A percentile compares a stretch with the other conserved stretches of the same genome.
Conservation (phyloP, 2,329 filamentous ascomycete species). For the Nemania serpens region DNA sequence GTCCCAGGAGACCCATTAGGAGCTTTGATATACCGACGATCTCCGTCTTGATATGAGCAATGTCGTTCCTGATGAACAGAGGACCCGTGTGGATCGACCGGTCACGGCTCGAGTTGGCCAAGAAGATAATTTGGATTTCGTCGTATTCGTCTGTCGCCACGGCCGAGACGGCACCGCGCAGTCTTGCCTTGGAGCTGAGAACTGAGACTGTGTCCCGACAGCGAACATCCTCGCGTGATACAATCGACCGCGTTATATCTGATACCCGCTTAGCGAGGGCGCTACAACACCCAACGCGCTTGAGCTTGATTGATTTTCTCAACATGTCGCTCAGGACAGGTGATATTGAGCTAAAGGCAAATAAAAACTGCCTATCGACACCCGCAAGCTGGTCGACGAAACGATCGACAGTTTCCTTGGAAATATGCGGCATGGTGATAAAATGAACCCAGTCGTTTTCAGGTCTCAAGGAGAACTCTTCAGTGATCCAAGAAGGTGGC, state of each 20-base stretch:
- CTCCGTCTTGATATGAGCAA: background rate
- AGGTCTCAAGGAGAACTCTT: conserved; percentile 20
- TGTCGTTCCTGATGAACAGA: background rate
- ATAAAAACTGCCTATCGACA: background rate
- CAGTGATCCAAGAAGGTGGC: conserved; percentile 16
- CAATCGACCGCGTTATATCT: background rate
- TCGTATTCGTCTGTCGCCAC: background rate
- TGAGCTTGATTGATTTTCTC: background rate
- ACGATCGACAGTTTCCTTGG: conserved; percentile 11
- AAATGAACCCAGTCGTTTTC: conserved; percentile 25
- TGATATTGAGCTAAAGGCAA: background rate
- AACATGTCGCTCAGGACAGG: background rate
- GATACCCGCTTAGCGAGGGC: conserved; percentile 2
- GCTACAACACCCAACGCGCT: conserved; percentile 3
- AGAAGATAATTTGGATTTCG: conserved; percentile 3
- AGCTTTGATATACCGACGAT: background rate
- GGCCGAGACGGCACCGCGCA: background rate
- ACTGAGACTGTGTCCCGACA: background rate
- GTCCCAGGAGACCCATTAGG: conserved; percentile 1
- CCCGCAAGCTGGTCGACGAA: conserved; percentile 8
- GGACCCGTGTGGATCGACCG: conserved; percentile 1
- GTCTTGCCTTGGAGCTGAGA: background rate
- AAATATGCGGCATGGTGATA: conserved; percentile 18
- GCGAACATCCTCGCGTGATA: background rate
- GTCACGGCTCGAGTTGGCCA: background rate